Percentiles rank a stretch among this genome's conserved stretches.
Conservation (phyloP, 2,329 filamentous ascomycete species). For the Trichoderma sp. region DNA sequence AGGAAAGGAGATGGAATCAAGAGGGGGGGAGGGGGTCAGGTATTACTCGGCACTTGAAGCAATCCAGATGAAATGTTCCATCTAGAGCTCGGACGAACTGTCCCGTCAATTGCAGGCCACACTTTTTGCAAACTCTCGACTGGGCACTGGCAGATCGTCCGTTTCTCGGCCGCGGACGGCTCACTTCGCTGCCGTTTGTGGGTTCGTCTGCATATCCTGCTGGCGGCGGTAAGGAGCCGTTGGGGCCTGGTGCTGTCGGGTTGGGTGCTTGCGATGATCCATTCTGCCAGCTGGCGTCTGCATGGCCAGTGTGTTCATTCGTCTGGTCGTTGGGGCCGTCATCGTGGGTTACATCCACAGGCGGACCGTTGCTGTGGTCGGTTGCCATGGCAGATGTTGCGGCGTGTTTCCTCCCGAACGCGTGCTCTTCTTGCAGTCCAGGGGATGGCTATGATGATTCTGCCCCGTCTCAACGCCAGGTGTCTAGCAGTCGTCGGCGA, state of each 20-base stretch:
- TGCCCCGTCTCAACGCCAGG: conserved; percentile 32
- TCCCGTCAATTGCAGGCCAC: conserved; percentile 79
- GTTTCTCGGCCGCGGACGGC: conserved; percentile 52
- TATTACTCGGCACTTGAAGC: conserved; percentile 91
- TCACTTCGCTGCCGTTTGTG: conserved; percentile 56
- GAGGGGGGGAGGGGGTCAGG: neutral
- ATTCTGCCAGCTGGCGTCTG: conserved; percentile 39
- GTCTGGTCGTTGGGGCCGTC: conserved; percentile 29
- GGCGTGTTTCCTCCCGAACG: conserved; percentile 21
- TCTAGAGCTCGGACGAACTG: conserved; percentile 94
- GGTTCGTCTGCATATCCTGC: conserved; percentile 42
- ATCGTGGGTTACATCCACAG: conserved; percentile 38
- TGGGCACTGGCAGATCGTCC: conserved; percentile 58
- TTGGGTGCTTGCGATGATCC: conserved; percentile 37
- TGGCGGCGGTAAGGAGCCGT: conserved; percentile 31
- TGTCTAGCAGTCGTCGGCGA: conserved; percentile 33
- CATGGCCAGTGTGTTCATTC: conserved; percentile 30
- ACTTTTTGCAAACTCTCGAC: conserved; percentile 77
- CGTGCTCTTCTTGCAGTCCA: conserved; percentile 27
- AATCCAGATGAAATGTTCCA: conserved; percentile 94
- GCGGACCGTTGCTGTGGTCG: conserved; percentile 44
- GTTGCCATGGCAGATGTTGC: conserved; percentile 42
- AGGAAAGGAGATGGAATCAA: conserved; percentile 9
- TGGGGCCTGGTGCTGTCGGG: conserved; percentile 36
- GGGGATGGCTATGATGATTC: conserved; percentile 23